Evolutionary conservation across 805 yeast species (phyloP), one percentile per base, ranked within the genome.

Genomic region (Pachysolen tannophilus): DNA sequence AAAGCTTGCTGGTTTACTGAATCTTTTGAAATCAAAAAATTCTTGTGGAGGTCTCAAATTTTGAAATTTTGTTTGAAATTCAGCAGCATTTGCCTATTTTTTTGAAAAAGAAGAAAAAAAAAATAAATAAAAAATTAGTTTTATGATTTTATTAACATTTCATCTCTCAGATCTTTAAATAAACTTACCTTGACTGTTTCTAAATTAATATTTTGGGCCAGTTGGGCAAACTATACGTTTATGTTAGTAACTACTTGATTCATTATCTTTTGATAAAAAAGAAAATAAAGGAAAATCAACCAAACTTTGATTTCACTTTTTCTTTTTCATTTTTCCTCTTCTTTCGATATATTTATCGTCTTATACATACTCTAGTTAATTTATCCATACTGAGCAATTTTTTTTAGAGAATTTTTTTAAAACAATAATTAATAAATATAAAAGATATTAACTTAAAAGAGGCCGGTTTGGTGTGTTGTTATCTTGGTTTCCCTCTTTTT

Each of bases 1-100:
- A 56, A 87, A 82, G 58, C 86, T 87, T 36, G 74, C 77, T 15
- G 99, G 99, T 56, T 86, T 87, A 25, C 95, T 82, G 42, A 92
- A 58, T 55, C 95, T 79, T 59, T 87, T 82, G 52, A 83, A 61
- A 56, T 92, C 97, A 53, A 92, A 85, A 55, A 92, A 92, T 56
- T 92, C 98, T 58, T 82, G 92, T 28, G 94, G 88, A 25, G 97
- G 85, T 53, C 83, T 80, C 42, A 92, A 58, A 49, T 82, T 74
- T 32, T 92, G 60, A 42, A 87, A 65, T 43, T 78, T 73, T 26
- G 68, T 51, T 52, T 81, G 85, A 33, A 90, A 46, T 3, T 77
- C 47, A 20, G 58, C 61, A 16, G 75, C 59, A 43, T 74, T 79
- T 28, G 53, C 52, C 60, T 67, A 52, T 17, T 19, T 33, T 55